Conservation (phyloP, 2,329 filamentous ascomycete genomes). For the Grosmannia penicillata region DNA sequence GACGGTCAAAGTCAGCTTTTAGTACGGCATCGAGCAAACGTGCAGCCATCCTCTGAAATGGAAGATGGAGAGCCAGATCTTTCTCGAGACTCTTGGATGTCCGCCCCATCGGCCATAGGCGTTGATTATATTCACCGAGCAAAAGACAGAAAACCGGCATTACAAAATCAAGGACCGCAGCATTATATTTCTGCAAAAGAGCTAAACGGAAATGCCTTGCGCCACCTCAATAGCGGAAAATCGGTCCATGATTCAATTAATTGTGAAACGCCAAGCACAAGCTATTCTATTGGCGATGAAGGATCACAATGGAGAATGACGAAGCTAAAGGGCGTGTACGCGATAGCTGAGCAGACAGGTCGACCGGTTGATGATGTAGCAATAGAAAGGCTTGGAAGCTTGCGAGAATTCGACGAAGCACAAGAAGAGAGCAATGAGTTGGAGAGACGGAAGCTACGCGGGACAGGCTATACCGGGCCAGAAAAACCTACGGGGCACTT, state of each 20-base stretch:
- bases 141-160: constrained; percentile 17
- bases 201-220: constrained; percentile 54
- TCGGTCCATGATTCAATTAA: constrained; percentile 36
- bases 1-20: too few species aligned
- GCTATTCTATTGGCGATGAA: constrained; percentile 74
- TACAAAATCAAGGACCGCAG: constrained; percentile 23
- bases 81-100: constrained; percentile 95
- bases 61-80: too few species aligned
- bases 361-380: constrained; percentile 70
- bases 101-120: constrained; percentile 64
- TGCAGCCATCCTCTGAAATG: too few species aligned
- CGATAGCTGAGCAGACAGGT: constrained; percentile 58
- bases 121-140: constrained; percentile 66
- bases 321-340: constrained; percentile 76
- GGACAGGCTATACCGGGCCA: constrained; percentile 69
- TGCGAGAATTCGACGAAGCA: constrained; percentile 81
- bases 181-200: constrained; percentile 67
- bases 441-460: constrained; percentile 70
- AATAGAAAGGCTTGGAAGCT: constrained; percentile 61
- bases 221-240: constrained; percentile 42
- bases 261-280: constrained; percentile 44
- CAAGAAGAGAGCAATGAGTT: constrained; percentile 87
- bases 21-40: too few species aligned
- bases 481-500: constrained; percentile 80
- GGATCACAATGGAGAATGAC: constrained; percentile 96